Evolutionary conservation across 176 grass and related monocot species (phyloP), one percentile per base, ranked within the genome.

Genomic region (Oryza meridionalis): DNA sequence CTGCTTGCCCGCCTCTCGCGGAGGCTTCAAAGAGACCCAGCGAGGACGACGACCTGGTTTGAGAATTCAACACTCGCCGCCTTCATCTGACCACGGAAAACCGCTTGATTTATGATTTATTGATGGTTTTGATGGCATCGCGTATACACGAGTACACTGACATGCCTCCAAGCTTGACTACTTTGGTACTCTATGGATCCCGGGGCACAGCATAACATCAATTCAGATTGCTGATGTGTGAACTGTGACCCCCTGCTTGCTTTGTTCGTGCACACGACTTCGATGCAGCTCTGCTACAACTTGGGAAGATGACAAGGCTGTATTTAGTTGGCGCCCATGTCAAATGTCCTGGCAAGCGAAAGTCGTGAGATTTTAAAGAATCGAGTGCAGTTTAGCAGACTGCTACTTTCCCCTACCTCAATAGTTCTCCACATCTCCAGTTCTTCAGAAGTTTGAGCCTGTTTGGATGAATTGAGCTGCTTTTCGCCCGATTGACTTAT

Each of bases 81-180:
- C n/a, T 53, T 47, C 67, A 5, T 77, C 44, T 81, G 82, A 77
- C 72, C 72, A 11, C 32, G 31, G 22, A 70, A 11, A 68, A 21
- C n/a, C 17, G n/a, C 27, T 65, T 33, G 51, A 19, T 55, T 55
- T 49, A 19, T 55, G 19, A 31, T 31, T 31, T 31, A 31, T 31
- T 27, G 26, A 37, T 11, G 9, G 35, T 19, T 19, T 40, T 63
- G 35, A 25, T 25, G 35, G 38, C 17, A 68, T 14, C 67, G 13
- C 68, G 1, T 44, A 0, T 9, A 58, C 53, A 58, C 53, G 50
- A 76, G 8, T 24, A 40, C 77, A 63, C 69, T 14, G 26, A 49
- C 35, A 22, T 67, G 82, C 67, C 73, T 10, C 79, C 75, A 77
- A 79, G 53, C 47, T 86, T 90, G 88, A 83, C 79, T 17, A 15